These are phyloP conservation scores for Musa acuminata DNA, from an alignment of 176 grass and related monocot species.

Conservation along the genomic window DNA sequence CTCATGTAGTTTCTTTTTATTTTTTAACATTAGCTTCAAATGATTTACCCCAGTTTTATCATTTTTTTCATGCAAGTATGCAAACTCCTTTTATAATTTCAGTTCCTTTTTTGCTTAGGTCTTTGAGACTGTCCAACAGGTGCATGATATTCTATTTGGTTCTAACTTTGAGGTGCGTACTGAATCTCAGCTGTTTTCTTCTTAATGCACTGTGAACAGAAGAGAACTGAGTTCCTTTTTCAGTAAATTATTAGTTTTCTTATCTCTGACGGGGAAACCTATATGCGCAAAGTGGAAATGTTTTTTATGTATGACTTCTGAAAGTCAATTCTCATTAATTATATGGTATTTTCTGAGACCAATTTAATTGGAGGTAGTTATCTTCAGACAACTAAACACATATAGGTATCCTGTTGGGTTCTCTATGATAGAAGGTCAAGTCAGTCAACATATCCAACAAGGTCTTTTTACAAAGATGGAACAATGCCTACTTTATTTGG, in stretches of 20 bases:
- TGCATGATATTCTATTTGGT: conserved; percentile 96
- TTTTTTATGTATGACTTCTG: not conserved
- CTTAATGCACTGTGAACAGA: conserved; percentile 1
- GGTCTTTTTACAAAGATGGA: too few relatives aligned
- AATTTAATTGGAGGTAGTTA: too few relatives aligned
- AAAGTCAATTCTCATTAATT: too few relatives aligned
- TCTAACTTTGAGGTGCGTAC: conserved; percentile 80
- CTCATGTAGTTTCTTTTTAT: not conserved
- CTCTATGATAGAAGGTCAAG: too few relatives aligned
- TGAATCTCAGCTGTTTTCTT: conserved; percentile 3
- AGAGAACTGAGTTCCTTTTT: not conserved
- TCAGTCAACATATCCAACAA: too few relatives aligned
- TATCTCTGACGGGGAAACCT: not conserved
- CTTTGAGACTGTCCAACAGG: conserved; percentile 95
- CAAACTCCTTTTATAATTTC: conserved; percentile 10
- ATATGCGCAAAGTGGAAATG: not conserved
- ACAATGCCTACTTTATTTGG: too few relatives aligned
- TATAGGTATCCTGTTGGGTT: too few relatives aligned
- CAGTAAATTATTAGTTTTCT: not conserved
- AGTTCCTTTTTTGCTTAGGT: conserved; percentile 40
- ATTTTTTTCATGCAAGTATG: conserved; percentile 28
- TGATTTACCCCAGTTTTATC: not conserved
- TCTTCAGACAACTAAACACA: too few relatives aligned
- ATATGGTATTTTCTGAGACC: too few relatives aligned
- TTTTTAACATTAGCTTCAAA: not conserved